Conservation (phyloP, 768 basidiomycete species). For the Naganishia antarctica region DNA sequence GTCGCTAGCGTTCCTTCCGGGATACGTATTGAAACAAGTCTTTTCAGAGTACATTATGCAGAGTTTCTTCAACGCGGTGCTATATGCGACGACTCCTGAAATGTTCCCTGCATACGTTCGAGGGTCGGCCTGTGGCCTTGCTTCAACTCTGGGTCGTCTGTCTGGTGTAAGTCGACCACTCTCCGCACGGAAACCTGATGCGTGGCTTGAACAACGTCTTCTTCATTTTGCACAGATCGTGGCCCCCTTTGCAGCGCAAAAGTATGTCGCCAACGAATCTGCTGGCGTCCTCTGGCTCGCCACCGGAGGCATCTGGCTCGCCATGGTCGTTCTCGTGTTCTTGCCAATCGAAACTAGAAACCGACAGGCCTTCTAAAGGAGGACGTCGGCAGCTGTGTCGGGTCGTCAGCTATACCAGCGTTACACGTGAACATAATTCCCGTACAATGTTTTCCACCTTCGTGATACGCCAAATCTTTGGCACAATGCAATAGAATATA, state of each 20-base stretch:
- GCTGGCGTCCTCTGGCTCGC: slow-evolving; percentile 45
- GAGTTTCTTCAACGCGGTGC: slow-evolving; percentile 48
- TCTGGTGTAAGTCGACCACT: slow-evolving; percentile 29
- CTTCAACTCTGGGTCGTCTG: slow-evolving; percentile 42
- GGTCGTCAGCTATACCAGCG: too few relatives aligned
- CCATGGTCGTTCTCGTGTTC: slow-evolving; percentile 39
- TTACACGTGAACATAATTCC: too few relatives aligned
- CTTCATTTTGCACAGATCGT: slow-evolving; percentile 34
- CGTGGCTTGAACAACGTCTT: not conserved
- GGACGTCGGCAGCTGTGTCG: too few relatives aligned
- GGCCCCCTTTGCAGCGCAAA: slow-evolving; percentile 44
- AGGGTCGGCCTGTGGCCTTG: slow-evolving; percentile 43
- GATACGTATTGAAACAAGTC: not conserved
- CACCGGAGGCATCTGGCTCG: slow-evolving; percentile 42
- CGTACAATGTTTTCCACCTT: too few relatives aligned
- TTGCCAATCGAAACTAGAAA: slow-evolving; percentile 46
- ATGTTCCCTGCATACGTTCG: slow-evolving; percentile 45
- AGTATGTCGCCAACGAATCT: slow-evolving; percentile 30
- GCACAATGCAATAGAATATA: too few relatives aligned
- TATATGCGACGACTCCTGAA: slow-evolving; percentile 49
- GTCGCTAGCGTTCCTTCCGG: not conserved
- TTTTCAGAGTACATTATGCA: slow-evolving; percentile 43
- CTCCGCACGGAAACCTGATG: too few relatives aligned
- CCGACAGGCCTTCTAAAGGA: slow-evolving; percentile 45
- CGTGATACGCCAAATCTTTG: too few relatives aligned